These are phyloP conservation scores for Stellera chamaejasme DNA, from an alignment of 345 rosid species.

Conservation along the genomic window DNA sequence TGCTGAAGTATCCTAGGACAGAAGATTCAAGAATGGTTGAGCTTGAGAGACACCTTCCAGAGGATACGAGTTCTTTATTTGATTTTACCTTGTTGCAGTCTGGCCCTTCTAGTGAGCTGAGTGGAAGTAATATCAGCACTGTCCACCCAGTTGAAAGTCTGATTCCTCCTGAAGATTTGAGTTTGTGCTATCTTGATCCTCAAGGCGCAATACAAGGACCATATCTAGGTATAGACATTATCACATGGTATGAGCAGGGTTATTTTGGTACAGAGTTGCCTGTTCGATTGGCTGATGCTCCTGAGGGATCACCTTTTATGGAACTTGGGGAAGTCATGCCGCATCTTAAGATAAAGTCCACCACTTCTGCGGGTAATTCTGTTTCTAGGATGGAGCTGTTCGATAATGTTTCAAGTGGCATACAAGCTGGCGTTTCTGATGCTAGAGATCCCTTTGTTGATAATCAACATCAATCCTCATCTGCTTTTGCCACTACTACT, in stretches of 20 bases:
- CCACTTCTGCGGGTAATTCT: conserved; percentile 3
- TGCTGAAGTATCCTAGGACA: not conserved
- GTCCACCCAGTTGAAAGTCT: conserved; percentile 6
- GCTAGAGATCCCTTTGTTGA: conserved; percentile 1
- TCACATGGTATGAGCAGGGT: conserved; percentile 87
- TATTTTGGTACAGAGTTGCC: conserved; percentile 82
- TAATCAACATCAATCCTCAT: conserved; percentile 15
- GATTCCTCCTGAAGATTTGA: conserved; percentile 44
- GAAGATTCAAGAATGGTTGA: conserved; percentile 11
- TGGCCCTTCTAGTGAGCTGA: conserved; percentile 10
- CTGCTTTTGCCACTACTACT: conserved; percentile 15
- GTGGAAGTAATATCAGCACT: conserved; percentile 11
- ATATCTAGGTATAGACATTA: conserved; percentile 64
- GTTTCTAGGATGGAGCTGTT: conserved; percentile 7
- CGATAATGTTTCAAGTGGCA: conserved; percentile 9
- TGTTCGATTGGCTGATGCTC: conserved; percentile 66
- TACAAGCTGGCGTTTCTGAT: too few relatives aligned
- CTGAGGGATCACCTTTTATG: conserved; percentile 62
- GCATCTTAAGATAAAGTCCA: conserved; percentile 28
- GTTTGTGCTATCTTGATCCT: conserved; percentile 79
- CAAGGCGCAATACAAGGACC: conserved; percentile 85
- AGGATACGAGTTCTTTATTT: conserved; percentile 39
- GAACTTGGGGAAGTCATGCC: conserved; percentile 64
- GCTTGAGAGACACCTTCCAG: conserved; percentile 27
- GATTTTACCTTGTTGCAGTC: conserved; percentile 28